These are phyloP conservation scores for Ceratocystis ficicola DNA, from an alignment of 2,329 filamentous ascomycete species.

Conservation along the genomic window DNA sequence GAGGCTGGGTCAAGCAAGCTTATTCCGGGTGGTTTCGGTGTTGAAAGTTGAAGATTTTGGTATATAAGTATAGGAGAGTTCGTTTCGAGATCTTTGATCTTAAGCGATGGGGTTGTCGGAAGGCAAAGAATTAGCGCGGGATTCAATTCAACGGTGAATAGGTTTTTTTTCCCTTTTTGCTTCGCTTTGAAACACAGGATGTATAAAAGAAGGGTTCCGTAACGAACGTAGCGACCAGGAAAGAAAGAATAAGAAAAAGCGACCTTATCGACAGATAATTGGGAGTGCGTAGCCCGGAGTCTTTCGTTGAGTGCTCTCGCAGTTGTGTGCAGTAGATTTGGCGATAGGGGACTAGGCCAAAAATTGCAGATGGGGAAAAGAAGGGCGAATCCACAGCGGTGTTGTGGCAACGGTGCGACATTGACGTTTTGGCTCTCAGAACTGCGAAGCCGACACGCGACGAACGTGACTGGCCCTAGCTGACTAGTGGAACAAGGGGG, in stretches of 20 bases:
- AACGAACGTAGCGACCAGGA: neutral
- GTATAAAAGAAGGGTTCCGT: neutral
- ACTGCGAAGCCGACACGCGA: neutral
- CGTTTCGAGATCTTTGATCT: neutral
- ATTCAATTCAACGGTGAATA: neutral
- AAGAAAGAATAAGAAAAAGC: neutral
- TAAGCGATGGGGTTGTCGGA: neutral
- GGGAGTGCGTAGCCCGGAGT: neutral
- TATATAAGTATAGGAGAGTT: neutral
- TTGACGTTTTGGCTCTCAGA: neutral
- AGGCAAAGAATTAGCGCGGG: neutral
- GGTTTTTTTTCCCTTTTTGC: neutral
- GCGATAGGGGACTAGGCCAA: neutral
- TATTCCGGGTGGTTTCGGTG: too few relatives aligned
- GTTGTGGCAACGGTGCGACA: conserved; percentile 3
- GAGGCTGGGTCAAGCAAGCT: conserved; percentile 1
- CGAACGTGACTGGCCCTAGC: conserved; percentile 3
- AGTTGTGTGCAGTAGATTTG: neutral
- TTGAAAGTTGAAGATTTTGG: neutral
- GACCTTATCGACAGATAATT: too few relatives aligned
- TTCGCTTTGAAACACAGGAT: neutral
- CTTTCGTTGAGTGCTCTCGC: neutral
- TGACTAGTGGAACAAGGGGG: conserved; percentile 3
- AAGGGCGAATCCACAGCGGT: conserved; percentile 4
- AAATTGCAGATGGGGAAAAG: neutral